Evolutionary conservation across 768 basidiomycete genomes (phyloP).

Genomic region (Phaeotremella fagi): DNA sequence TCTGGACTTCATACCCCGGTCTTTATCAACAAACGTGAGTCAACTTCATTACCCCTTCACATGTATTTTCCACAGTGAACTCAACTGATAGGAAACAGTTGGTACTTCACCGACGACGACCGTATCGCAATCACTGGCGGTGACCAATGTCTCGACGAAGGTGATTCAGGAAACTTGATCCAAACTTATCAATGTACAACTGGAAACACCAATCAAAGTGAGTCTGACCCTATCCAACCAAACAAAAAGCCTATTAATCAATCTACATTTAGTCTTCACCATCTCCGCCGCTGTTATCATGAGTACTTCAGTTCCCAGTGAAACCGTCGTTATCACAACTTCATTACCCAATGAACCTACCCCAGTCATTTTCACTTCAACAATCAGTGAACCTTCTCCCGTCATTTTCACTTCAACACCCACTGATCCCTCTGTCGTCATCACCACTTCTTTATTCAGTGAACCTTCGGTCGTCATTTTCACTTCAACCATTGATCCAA

Average conservation of each 20-base stretch:
- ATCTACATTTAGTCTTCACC: neutral
- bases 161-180: slow-evolving; percentile 2
- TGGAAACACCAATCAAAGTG: slow-evolving; percentile 17
- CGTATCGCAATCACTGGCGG: slow-evolving; percentile 30
- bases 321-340: too few relatives aligned
- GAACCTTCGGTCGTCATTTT: neutral
- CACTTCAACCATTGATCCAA: neutral
- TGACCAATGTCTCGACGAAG: slow-evolving; percentile 30
- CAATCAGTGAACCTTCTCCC: too few relatives aligned
- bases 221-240: neutral
- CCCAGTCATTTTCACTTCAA: too few relatives aligned
- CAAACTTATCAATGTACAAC: neutral
- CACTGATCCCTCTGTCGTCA: slow-evolving; percentile 5
- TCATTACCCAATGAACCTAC: slow-evolving; percentile 1
- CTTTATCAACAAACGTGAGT: slow-evolving; percentile 12
- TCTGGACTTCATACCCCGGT: slow-evolving; percentile 17
- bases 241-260: neutral
- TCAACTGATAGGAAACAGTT: neutral
- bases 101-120: slow-evolving; percentile 24
- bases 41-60: too few relatives aligned
- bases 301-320: too few relatives aligned
- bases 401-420: slow-evolving; percentile 1
- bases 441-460: slow-evolving; percentile 1
- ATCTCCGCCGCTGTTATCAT: neutral
- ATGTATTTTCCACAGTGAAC: too few relatives aligned